Conservation (phyloP, 345 rosid species). For the Fremontodendron californicum region DNA sequence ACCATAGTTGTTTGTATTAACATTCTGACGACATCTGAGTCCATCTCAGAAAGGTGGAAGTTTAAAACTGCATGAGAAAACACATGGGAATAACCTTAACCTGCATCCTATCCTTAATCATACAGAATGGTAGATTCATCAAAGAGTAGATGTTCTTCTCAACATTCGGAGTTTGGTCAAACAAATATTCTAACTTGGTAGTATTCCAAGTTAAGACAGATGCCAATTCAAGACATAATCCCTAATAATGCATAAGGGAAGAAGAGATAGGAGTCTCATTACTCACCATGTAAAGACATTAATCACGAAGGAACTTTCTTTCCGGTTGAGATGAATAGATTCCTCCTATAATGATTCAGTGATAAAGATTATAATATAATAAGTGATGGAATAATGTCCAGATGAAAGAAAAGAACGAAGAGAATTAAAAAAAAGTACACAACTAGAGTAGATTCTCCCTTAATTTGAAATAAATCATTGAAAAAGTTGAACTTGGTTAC, state of each 20-base stretch:
- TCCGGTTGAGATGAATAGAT: not conserved
- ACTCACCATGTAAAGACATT: not conserved
- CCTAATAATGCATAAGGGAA: not conserved
- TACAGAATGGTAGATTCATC: too few relatives aligned
- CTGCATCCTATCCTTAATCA: not conserved
- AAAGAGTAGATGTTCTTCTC: not conserved
- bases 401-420: not conserved
- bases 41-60: not conserved
- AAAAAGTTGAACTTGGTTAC: not conserved
- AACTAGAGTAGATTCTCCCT: not conserved
- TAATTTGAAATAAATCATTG: not conserved
- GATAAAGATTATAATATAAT: not conserved
- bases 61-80: not conserved
- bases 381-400: not conserved
- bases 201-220: not conserved
- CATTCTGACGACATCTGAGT: not conserved
- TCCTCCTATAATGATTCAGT: not conserved
- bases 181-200: not conserved
- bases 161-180: not conserved
- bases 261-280: not conserved
- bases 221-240: not conserved
- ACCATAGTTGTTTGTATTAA: not conserved
- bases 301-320: not conserved
- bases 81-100: too few relatives aligned
- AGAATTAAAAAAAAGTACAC: not conserved